These are phyloP conservation scores for Fusarium sp. DNA, from an alignment of 2,329 filamentous ascomycete species.

Conservation along the genomic window DNA sequence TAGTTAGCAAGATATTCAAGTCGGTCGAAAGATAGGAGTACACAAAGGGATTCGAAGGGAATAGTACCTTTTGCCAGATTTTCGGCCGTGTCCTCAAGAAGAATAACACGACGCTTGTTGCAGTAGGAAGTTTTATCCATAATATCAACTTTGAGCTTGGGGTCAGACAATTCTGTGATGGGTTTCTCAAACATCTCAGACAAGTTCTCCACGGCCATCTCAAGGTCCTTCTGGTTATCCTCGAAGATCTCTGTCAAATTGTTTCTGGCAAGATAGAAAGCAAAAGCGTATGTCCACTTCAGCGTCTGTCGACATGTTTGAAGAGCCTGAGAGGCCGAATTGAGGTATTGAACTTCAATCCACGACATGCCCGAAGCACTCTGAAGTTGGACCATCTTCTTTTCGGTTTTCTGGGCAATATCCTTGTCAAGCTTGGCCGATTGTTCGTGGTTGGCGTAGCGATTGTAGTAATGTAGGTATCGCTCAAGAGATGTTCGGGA, in stretches of 20 bases:
- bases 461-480: constrained; percentile 99
- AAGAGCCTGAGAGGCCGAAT: constrained; percentile 90
- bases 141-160: constrained; percentile 97
- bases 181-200: constrained; percentile 99
- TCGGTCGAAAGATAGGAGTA: background rate
- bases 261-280: constrained; percentile 95
- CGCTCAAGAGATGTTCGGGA: constrained; percentile 91
- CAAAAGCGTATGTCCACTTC: constrained; percentile 99
- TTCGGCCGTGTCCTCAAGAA: constrained; percentile 92
- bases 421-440: constrained; percentile 97
- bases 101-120: constrained; percentile 88
- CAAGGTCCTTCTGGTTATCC: constrained; percentile 97
- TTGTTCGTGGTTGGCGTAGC: constrained; percentile 98
- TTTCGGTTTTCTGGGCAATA: constrained; percentile 94
- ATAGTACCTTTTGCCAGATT: constrained; percentile 83
- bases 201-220: constrained; percentile 95
- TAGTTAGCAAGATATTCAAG: constrained; percentile 40
- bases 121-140: constrained; percentile 99
- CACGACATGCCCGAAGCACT: constrained; percentile 95
- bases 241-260: constrained; percentile 98
- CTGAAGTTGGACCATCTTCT: constrained; percentile 98
- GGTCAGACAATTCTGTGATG: constrained; percentile 81
- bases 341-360: constrained; percentile 98
- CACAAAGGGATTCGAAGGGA: background rate
- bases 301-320: constrained; percentile 98